phyloP scores from a whole-genome alignment of 1,139 yeast genomes.

The Lodderomyces oxycetoniae region DNA sequence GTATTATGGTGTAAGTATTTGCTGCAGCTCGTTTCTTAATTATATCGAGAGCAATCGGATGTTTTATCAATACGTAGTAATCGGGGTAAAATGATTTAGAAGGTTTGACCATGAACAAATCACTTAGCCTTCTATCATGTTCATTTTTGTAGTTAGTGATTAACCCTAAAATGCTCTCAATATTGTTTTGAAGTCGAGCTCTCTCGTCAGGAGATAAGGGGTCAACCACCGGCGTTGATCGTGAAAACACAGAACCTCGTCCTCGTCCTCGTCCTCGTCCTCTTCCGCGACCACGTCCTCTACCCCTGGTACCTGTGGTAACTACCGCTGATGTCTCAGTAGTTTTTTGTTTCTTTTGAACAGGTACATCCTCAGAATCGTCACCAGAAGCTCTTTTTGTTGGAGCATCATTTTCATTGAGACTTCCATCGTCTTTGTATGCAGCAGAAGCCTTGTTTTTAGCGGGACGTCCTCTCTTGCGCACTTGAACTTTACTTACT shows the following conservation, averaged over 20 bases:
- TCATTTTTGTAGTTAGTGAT: constrained; percentile 43
- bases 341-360: constrained; percentile 26
- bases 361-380: constrained; percentile 12
- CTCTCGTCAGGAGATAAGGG: constrained; percentile 42
- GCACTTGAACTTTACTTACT: too few relatives aligned
- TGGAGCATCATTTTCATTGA: constrained; percentile 2
- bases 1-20: constrained; percentile 47
- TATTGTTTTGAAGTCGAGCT: constrained; percentile 34
- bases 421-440: constrained; percentile 1
- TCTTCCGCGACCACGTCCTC: constrained; percentile 24
- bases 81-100: constrained; percentile 77
- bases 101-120: constrained; percentile 64
- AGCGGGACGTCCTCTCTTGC: constrained; percentile 1
- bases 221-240: constrained; percentile 35
- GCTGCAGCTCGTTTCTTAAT: constrained; percentile 57
- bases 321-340: constrained; percentile 23
- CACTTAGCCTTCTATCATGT: constrained; percentile 44
- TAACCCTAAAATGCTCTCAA: constrained; percentile 42
- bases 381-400: constrained; percentile 13
- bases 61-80: constrained; percentile 71
- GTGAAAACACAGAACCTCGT: constrained; percentile 26
- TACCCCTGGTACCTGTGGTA: constrained; percentile 11
- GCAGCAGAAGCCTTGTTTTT: neutral
- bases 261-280: constrained; percentile 25
- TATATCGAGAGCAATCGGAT: constrained; percentile 76